Evolutionary conservation across 106 monocot genomes (phyloP), one percentile per base, ranked within the genome.

Genomic region (Acorus gramineus): DNA sequence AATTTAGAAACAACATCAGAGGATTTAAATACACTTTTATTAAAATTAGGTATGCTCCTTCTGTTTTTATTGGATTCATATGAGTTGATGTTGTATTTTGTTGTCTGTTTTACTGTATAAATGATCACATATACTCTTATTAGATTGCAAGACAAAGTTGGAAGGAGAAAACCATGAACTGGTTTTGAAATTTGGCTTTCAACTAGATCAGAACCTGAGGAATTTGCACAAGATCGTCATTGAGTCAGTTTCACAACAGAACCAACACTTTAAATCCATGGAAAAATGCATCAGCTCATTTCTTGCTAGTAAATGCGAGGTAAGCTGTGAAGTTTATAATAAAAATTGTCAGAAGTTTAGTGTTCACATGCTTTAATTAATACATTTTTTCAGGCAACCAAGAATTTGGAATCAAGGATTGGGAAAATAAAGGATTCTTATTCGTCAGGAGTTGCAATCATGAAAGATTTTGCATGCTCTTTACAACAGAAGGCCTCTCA

Each of bases 281-380:
- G 77, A 80, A 52, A 85, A 85, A 42, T 72, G 73, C 8, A 55
- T 66, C 47, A 70, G 45, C 3, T 78, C 73, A 57, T 85, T 81
- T 52, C 64, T 90, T 63, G 65, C 64, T 49, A 70, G 58, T 49
- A 90, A 82, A 78, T 73, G 59, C 61, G 82, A 82, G 82, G 89
- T 90, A 78, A 46, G 8, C 62, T 12, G 6, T 11, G 4, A 45
- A 56, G 10, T 60, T 42, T 3, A 9, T 28, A 28, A 28, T 28
- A 28, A 28, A 28, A 28, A 28, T 28, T 28, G 28, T 28, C 28
- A 28, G 28, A 28, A 28, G 28, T 28, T 28, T 28, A 28, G 28
- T 28, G 28, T 28, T 28, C 28, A 28, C 28, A 28, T 28, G 28
- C 28, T 28, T 28, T 28, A 28, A 28, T 28, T 8, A 9, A 42